These are phyloP conservation scores for Lophiotrema nucula DNA, from an alignment of 495 filamentous ascomycete species.

Conservation along the genomic window DNA sequence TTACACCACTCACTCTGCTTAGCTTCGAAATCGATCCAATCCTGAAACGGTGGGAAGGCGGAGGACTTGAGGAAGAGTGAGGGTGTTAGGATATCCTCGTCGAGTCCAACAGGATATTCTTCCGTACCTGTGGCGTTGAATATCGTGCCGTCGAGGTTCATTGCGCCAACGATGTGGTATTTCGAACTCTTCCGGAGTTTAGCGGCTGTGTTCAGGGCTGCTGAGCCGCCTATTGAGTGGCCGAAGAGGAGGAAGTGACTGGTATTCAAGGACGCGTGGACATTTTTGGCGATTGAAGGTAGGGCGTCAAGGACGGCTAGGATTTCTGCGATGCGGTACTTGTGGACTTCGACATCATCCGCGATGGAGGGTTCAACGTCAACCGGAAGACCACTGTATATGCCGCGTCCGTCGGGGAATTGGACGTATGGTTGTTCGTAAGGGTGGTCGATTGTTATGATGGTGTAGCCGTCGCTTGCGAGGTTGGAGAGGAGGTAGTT, in stretches of 20 bases:
- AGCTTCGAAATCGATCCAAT: neutral
- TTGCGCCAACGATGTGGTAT: slow-evolving; percentile 40
- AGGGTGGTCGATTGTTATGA: slow-evolving; percentile 52
- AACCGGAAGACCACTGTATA: neutral
- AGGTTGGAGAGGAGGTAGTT: slow-evolving; percentile 4
- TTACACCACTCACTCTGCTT: neutral
- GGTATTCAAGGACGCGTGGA: neutral
- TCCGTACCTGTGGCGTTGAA: neutral
- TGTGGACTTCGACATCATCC: neutral
- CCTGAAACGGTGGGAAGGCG: neutral
- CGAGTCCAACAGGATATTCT: neutral
- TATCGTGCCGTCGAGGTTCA: slow-evolving; percentile 48
- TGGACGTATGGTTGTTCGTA: slow-evolving; percentile 51
- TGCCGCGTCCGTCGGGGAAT: slow-evolving; percentile 47
- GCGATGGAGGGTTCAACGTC: neutral
- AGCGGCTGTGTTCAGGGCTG: slow-evolving; percentile 44
- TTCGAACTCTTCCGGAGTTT: slow-evolving; percentile 16
- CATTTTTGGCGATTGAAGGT: neutral
- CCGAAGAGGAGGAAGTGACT: slow-evolving; percentile 35
- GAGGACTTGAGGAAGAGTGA: neutral
- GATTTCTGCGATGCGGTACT: slow-evolving; percentile 10
- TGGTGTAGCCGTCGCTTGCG: slow-evolving; percentile 22
- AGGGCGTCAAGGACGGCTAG: slow-evolving; percentile 12
- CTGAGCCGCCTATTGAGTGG: slow-evolving; percentile 55
- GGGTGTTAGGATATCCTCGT: neutral